Conservation (phyloP, 2,329 filamentous ascomycete genomes). For the Macrophomina tecta region DNA sequence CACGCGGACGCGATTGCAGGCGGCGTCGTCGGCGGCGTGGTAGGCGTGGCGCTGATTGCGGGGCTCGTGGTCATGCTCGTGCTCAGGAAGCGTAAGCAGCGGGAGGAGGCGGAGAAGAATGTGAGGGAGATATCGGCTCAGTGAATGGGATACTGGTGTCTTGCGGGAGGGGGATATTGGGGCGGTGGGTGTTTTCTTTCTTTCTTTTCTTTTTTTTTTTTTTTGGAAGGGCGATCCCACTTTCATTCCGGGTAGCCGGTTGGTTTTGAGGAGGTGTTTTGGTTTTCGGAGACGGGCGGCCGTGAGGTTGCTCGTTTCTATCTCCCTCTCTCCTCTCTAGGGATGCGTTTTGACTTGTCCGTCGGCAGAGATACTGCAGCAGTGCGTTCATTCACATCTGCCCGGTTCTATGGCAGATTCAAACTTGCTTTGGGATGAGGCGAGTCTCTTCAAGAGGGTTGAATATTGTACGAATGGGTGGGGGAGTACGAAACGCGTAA, state of each 20-base stretch:
- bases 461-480: no score
- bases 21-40: constrained; percentile 1
- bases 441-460: no score
- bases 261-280: neutral
- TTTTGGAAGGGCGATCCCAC: no score
- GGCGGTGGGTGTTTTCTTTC: neutral
- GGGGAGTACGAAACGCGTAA: no score
- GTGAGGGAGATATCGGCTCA: constrained; percentile 5
- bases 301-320: no score
- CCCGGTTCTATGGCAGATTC: no score
- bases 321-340: no score
- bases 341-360: no score
- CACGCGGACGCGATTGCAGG: neutral
- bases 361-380: no score
- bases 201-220: neutral
- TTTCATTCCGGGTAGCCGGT: neutral
- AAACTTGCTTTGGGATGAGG: no score
- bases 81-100: neutral
- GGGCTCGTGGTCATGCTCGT: neutral
- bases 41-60: neutral
- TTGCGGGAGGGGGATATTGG: neutral
- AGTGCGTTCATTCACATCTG: no score
- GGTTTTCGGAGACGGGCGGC: neutral
- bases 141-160: neutral
- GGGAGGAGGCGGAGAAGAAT: neutral